Base-by-base conservation (phyloP, 169 alveolate species). In the Eimeria sp. region DNA sequence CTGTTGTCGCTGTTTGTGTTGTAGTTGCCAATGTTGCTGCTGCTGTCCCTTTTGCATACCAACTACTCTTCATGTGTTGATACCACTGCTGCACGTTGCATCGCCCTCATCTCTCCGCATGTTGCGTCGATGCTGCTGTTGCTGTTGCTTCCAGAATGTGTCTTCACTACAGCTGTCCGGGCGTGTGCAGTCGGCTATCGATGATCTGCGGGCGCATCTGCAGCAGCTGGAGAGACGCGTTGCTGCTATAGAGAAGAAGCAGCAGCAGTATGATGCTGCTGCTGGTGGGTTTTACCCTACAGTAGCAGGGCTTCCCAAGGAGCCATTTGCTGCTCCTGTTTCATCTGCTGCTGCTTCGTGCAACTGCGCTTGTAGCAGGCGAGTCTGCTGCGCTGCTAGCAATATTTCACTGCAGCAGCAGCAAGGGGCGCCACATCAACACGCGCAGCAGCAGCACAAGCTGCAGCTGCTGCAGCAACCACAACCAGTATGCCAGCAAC, bases 231-330 rank as follows among this genome's bases (percentile, higher is more conserved):
- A 78, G 65, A 27, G 65, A 7, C 89, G 89, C 63, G 65, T 78
- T 47, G 65, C 65, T 47, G 89, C 89, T 22, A 78, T 78, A 25
- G 89, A 78, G 89, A 30, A 47, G 89, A 30, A 78, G 65, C 89
- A 78, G 89, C 89, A 73, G 84, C 40, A 54, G 61, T 4, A 54
- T 7, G 20, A 54, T 11, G 61, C 61, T 54, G 61, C 61, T 54
- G 61, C 61, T 54, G 61, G 20, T 1, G 61, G 0, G 61, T 34
- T 34, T 34, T 14, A 43, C 84, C 27, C 61, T 54, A 49, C 84
- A 73, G 57, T 57, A 73, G 57, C 84, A 73, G 51, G 34, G 75
- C 75, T n/a, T 27, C 49, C 11, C 51, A 27, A 73, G 84, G 51
- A 73, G 84, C 84, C 27, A 49, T 43, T 14, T 11, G 51, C n/a